phyloP scores from a whole-genome alignment of 2,329 filamentous ascomycete genomes.

The Sclerotinia glacialis region DNA sequence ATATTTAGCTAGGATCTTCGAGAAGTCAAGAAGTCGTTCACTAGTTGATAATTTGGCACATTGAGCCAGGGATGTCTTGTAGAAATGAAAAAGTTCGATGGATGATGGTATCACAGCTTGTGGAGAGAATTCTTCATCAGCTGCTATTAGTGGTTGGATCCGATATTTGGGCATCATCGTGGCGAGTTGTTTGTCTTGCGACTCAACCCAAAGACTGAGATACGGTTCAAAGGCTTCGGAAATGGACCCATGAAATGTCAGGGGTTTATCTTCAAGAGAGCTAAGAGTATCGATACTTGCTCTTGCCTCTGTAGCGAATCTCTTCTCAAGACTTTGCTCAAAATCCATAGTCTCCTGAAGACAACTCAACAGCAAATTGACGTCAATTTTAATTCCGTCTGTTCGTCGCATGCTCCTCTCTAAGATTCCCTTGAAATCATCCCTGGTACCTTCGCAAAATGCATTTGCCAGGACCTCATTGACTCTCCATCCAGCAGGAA shows the following conservation, averaged over 20 bases:
- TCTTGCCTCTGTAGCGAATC: constrained; percentile 70
- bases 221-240: constrained; percentile 98
- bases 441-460: constrained; percentile 92
- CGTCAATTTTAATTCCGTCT: constrained; percentile 78
- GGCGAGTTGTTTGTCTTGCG: constrained; percentile 85
- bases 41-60: constrained; percentile 95
- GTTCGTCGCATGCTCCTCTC: constrained; percentile 79
- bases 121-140: constrained; percentile 87
- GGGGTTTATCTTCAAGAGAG: constrained; percentile 70
- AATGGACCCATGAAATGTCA: constrained; percentile 83
- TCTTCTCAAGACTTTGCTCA: constrained; percentile 83
- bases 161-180: constrained; percentile 84
- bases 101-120: constrained; percentile 90
- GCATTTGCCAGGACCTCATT: constrained; percentile 85
- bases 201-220: constrained; percentile 93
- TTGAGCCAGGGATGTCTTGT: constrained; percentile 86
- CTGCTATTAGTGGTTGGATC: constrained; percentile 71
- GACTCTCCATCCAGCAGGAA: constrained; percentile 84
- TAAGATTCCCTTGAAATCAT: constrained; percentile 92
- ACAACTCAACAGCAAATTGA: constrained; percentile 83
- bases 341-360: constrained; percentile 96
- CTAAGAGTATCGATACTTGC: constrained; percentile 87
- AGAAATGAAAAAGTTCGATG: constrained; percentile 96
- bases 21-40: constrained; percentile 79
- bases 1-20: constrained; percentile 84